These are phyloP conservation scores for Nothomitra cinnamomea DNA, from an alignment of 2,329 filamentous ascomycete species.

Conservation along the genomic window DNA sequence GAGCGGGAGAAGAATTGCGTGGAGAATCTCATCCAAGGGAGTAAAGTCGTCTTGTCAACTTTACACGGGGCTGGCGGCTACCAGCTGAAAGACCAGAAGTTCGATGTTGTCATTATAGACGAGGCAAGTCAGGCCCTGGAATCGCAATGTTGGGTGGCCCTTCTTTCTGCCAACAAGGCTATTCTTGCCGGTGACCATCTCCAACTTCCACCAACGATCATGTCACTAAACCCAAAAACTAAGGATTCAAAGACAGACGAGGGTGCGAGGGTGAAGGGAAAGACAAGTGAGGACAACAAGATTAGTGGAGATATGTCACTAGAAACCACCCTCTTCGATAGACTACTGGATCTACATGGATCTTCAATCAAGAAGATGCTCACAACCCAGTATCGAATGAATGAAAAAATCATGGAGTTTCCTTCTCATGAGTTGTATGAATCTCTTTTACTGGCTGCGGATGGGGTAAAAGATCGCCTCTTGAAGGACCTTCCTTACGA, in stretches of 20 bases:
- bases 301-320: slow-evolving; percentile 40
- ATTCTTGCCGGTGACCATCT: slow-evolving; percentile 89
- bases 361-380: slow-evolving; percentile 80
- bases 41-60: slow-evolving; percentile 81
- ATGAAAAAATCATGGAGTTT: slow-evolving; percentile 87
- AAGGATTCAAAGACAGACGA: slow-evolving; percentile 25
- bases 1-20: slow-evolving; percentile 73
- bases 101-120: slow-evolving; percentile 90
- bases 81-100: slow-evolving; percentile 61
- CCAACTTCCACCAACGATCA: slow-evolving; percentile 88
- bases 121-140: slow-evolving; percentile 93
- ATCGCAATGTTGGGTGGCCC: slow-evolving; percentile 89
- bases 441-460: slow-evolving; percentile 61
- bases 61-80: slow-evolving; percentile 81
- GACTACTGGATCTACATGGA: slow-evolving; percentile 68
- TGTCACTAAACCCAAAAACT: slow-evolving; percentile 38
- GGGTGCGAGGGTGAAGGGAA: slow-evolving; percentile 26
- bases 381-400: slow-evolving; percentile 96
- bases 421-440: slow-evolving; percentile 83
- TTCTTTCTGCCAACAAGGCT: slow-evolving; percentile 65
- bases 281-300: slow-evolving; percentile 31
- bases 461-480: slow-evolving; percentile 56
- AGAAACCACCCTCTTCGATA: slow-evolving; percentile 85
- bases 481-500: slow-evolving; percentile 64
- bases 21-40: slow-evolving; percentile 52